These are phyloP conservation scores for Ascochyta rabiei DNA, from an alignment of 2,329 filamentous ascomycete species.

Conservation along the genomic window DNA sequence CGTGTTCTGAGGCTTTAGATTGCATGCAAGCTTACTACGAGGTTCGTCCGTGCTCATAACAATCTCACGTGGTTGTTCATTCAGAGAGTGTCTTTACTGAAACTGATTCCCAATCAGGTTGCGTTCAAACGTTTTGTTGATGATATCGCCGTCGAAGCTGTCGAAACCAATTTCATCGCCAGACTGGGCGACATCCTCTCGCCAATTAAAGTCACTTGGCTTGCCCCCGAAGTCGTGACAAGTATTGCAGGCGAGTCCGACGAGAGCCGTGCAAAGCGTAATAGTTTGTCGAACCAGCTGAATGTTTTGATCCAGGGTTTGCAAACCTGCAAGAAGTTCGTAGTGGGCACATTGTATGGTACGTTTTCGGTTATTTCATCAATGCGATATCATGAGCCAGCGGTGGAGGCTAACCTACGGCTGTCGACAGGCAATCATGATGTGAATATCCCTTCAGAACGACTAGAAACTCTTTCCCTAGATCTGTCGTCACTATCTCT, in stretches of 20 bases:
- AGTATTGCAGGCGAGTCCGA: neutral
- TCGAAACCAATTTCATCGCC: constrained; percentile 51
- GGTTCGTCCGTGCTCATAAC: constrained; percentile 31
- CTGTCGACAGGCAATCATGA: too few species aligned
- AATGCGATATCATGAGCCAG: too few species aligned
- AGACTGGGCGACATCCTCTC: constrained; percentile 49
- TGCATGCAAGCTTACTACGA: constrained; percentile 54
- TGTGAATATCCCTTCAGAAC: too few species aligned
- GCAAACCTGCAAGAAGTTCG: neutral
- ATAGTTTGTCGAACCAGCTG: neutral
- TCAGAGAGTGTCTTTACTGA: neutral
- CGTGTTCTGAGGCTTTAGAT: constrained; percentile 42
- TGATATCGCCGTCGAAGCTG: constrained; percentile 51
- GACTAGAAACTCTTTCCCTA: too few species aligned
- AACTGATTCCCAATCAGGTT: constrained; percentile 41
- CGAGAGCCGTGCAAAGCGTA: neutral
- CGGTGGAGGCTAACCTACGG: too few species aligned
- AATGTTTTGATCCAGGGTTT: neutral
- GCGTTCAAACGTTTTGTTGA: constrained; percentile 55
- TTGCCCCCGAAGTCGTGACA: neutral
- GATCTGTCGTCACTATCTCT: too few species aligned
- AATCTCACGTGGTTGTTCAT: neutral
- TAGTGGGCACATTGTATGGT: neutral
- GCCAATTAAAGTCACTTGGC: constrained; percentile 32
- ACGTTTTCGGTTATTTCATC: neutral